Conservation (phyloP, 352 stramenopile genomes). For the Phytophthora podocarpi region DNA sequence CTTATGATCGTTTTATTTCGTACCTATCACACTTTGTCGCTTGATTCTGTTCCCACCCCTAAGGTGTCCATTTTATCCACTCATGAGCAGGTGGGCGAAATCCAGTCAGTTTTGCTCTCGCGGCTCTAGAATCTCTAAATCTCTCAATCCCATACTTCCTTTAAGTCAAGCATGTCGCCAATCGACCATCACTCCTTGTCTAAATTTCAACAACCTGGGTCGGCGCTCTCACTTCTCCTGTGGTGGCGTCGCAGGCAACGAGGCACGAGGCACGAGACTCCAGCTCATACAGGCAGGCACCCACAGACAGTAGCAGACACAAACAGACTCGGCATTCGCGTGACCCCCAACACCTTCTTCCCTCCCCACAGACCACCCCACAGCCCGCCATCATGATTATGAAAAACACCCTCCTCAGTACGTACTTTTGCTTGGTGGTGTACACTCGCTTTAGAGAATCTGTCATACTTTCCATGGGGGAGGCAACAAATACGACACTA, state of each 20-base stretch:
- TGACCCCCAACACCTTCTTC: neutral
- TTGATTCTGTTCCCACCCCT: conserved; percentile 21
- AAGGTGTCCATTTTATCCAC: conserved; percentile 3
- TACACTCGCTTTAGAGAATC: conserved; percentile 18
- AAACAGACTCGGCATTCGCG: neutral
- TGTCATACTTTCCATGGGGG: neutral
- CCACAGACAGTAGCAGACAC: too few species aligned
- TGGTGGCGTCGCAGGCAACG: conserved; percentile 25
- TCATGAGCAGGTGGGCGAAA: conserved; percentile 20
- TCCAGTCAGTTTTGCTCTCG: conserved; percentile 37
- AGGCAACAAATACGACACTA: neutral
- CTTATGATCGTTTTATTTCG: neutral
- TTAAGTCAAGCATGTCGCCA: neutral
- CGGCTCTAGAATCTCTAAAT: conserved; percentile 19
- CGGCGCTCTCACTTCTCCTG: conserved; percentile 32
- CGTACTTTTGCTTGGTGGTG: conserved; percentile 18
- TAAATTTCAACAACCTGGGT: conserved; percentile 4
- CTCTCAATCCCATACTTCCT: neutral
- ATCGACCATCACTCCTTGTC: neutral
- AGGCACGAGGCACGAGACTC: conserved; percentile 1
- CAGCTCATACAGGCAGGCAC: conserved; percentile 8
- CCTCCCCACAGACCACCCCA: neutral
- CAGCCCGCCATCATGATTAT: conserved; percentile 39
- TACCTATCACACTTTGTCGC: neutral
- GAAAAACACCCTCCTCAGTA: conserved; percentile 83